Conservation (phyloP, 345 rosid species). For the Rhizophora apiculata region DNA sequence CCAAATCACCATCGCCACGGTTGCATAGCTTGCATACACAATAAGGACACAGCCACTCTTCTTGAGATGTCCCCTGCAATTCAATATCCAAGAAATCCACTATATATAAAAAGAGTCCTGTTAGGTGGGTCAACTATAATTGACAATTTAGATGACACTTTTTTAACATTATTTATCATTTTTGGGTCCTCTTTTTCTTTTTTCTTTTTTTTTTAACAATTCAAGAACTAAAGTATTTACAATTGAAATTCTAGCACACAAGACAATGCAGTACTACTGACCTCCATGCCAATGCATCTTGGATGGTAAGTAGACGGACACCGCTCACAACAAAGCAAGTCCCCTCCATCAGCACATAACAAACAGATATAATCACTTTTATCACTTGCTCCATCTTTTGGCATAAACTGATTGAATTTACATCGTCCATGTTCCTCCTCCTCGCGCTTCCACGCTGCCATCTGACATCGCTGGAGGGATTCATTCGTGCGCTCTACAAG, state of each 20-base stretch:
- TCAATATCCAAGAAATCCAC: background rate
- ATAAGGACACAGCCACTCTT: slow-evolving; percentile 1
- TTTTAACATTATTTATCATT: no score
- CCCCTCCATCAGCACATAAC: slow-evolving; percentile 6
- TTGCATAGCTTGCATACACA: background rate
- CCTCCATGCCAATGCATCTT: background rate
- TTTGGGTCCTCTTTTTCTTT: no score
- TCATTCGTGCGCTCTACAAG: background rate
- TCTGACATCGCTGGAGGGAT: slow-evolving; percentile 6
- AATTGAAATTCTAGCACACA: no score
- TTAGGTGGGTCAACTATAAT: background rate
- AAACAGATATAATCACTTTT: background rate
- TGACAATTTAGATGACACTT: no score
- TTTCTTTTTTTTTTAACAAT: no score
- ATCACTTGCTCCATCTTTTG: background rate
- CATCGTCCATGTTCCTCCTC: background rate
- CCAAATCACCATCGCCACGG: background rate
- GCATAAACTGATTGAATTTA: background rate
- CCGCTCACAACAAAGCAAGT: background rate
- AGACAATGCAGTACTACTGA: background rate
- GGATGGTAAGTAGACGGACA: slow-evolving; percentile 3
- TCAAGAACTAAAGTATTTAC: no score
- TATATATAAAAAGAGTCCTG: background rate
- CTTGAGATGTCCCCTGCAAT: background rate
- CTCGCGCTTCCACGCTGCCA: background rate